phyloP scores from a whole-genome alignment of 1,284 basidiomycete genomes.

The Rhodotorula mucilaginosa region DNA sequence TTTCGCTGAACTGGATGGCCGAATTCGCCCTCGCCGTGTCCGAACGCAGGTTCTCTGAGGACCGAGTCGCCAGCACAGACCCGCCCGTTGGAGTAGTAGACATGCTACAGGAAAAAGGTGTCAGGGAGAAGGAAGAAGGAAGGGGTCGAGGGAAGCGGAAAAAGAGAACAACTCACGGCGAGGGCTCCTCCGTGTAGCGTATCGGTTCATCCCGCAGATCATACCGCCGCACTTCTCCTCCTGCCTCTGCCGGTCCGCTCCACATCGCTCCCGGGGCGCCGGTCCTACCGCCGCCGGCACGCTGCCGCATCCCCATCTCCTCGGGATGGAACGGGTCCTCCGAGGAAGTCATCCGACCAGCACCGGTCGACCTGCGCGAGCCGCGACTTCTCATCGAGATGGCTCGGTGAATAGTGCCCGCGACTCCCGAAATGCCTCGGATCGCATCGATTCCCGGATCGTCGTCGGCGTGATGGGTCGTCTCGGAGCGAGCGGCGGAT shows the following conservation, averaged over 20 bases:
- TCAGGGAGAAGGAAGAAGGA: background rate
- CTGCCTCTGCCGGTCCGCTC: constrained; percentile 25
- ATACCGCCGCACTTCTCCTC: constrained; percentile 61
- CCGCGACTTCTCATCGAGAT: constrained; percentile 32
- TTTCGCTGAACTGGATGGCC: constrained; percentile 29
- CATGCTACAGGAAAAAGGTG: background rate
- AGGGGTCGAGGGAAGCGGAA: background rate
- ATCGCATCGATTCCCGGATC: constrained; percentile 82
- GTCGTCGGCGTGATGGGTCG: constrained; percentile 58
- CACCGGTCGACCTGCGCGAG: background rate
- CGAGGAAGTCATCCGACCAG: constrained; percentile 1
- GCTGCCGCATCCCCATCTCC: constrained; percentile 19
- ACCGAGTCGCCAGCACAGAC: background rate
- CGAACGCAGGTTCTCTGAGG: background rate
- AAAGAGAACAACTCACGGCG: constrained; percentile 46
- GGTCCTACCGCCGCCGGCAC: constrained; percentile 12
- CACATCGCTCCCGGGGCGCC: constrained; percentile 32
- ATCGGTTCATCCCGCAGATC: constrained; percentile 67
- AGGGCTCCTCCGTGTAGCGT: constrained; percentile 50
- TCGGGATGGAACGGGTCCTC: constrained; percentile 10
- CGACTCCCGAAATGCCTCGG: constrained; percentile 80
- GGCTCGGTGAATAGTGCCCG: constrained; percentile 87
- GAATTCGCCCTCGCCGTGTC: constrained; percentile 8
- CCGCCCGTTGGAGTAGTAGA: background rate
- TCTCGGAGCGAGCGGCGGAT: constrained; percentile 32